A percentile compares a stretch with the other conserved stretches of the same genome.
phyloP scores from a whole-genome alignment of 495 filamentous ascomycete species.

The Xeromyces bisporus region DNA sequence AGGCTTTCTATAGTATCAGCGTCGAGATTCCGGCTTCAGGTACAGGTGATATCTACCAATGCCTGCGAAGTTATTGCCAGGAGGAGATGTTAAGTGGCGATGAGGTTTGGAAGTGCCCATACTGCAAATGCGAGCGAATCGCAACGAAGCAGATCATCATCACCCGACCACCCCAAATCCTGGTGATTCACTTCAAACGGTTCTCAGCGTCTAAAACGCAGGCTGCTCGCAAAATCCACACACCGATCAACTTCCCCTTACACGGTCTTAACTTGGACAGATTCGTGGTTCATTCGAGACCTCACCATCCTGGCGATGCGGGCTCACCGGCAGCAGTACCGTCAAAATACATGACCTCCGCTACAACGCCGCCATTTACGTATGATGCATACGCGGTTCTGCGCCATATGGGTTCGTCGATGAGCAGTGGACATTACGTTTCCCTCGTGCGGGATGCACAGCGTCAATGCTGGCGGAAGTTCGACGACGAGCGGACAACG shows the following conservation, averaged over 20 bases:
- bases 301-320: slow-evolving; percentile 12
- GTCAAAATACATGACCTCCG: slow-evolving; percentile 17
- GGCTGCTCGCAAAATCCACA: slow-evolving; percentile 46
- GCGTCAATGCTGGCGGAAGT: slow-evolving; percentile 44
- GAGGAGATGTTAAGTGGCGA: slow-evolving; percentile 50
- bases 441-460: slow-evolving; percentile 44
- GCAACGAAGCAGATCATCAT: slow-evolving; percentile 60
- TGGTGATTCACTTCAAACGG: slow-evolving; percentile 64
- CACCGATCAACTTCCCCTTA: slow-evolving; percentile 50
- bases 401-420: slow-evolving; percentile 44
- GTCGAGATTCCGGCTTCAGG: slow-evolving; percentile 44
- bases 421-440: slow-evolving; percentile 55
- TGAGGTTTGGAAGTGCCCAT: slow-evolving; percentile 54
- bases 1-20: slow-evolving; percentile 50
- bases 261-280: slow-evolving; percentile 45
- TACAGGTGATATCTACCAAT: slow-evolving; percentile 40
- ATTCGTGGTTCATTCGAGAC: slow-evolving; percentile 31
- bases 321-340: slow-evolving; percentile 4
- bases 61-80: slow-evolving; percentile 48
- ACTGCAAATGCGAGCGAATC: slow-evolving; percentile 49
- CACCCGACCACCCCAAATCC: slow-evolving; percentile 50
- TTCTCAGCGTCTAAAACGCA: slow-evolving; percentile 44
- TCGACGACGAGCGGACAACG: slow-evolving; percentile 42
- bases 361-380: slow-evolving; percentile 45
- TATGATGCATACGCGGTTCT: slow-evolving; percentile 62